phyloP scores from a whole-genome alignment of 352 stramenopile genomes.

The Phytophthora multivora region DNA sequence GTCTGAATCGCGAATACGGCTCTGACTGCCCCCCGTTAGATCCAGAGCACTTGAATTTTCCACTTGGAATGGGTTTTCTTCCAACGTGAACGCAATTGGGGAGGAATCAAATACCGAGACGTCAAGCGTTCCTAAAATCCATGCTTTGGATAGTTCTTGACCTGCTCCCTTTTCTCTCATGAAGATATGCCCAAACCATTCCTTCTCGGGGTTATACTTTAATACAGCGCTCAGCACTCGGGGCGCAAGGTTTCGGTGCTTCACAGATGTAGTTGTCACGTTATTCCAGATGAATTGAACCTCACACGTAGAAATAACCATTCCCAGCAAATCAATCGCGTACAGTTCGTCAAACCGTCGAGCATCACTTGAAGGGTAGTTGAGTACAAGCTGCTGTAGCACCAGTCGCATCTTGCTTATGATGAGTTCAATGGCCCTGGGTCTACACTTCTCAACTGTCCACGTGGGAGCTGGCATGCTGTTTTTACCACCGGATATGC shows the following conservation, averaged over 20 bases:
- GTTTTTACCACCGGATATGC: neutral
- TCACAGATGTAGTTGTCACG: conserved; percentile 40
- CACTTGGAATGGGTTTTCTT: conserved; percentile 32
- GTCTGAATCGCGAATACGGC: conserved; percentile 32
- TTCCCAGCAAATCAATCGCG: conserved; percentile 67
- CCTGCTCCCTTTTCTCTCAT: conserved; percentile 60
- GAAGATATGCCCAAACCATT: conserved; percentile 74
- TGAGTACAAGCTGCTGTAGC: conserved; percentile 64
- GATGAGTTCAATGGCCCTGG: conserved; percentile 33
- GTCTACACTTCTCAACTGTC: conserved; percentile 34
- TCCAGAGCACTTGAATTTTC: neutral
- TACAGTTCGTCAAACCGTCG: conserved; percentile 60
- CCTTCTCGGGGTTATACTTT: conserved; percentile 59
- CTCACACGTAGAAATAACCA: conserved; percentile 58
- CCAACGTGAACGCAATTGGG: conserved; percentile 24
- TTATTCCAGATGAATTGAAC: conserved; percentile 70
- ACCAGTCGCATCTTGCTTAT: conserved; percentile 41
- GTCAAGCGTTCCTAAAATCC: conserved; percentile 75
- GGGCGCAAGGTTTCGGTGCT: conserved; percentile 57
- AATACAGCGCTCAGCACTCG: conserved; percentile 62
- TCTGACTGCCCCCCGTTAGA: neutral
- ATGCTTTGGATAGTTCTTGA: conserved; percentile 59
- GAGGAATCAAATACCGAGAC: conserved; percentile 30
- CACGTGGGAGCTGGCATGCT: conserved; percentile 7
- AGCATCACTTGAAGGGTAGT: conserved; percentile 40